Conservation (phyloP, 2,329 filamentous ascomycete species). For the Trichoderma endophyticum region DNA sequence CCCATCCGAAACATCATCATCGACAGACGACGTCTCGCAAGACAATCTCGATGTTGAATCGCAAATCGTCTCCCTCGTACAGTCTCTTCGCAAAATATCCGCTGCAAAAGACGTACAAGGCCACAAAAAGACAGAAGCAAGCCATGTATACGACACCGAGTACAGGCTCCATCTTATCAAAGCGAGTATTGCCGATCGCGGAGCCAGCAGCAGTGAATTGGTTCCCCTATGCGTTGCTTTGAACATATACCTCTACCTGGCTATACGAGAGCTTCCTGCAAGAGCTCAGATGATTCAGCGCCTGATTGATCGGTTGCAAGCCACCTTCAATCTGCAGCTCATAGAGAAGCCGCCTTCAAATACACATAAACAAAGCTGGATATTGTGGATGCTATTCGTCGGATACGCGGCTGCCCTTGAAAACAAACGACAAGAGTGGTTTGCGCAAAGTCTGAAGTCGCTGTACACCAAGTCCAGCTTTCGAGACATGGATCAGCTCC, state of each 20-base stretch:
- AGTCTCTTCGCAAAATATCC: neutral
- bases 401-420: neutral
- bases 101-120: neutral
- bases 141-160: neutral
- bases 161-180: conserved; percentile 3
- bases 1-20: neutral
- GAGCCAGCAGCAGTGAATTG: neutral
- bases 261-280: neutral
- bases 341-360: neutral
- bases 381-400: conserved; percentile 6
- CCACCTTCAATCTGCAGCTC: neutral
- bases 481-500: neutral
- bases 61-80: neutral
- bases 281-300: neutral
- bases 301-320: neutral
- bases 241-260: conserved; percentile 10
- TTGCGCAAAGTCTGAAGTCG: neutral
- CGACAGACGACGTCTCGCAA: neutral
- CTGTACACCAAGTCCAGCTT: neutral
- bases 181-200: neutral
- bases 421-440: neutral
- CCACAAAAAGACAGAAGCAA: neutral
- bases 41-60: neutral
- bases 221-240: neutral
- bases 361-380: neutral